Percentiles rank a stretch among this genome's conserved stretches.
Evolutionary conservation across 805 yeast genomes (phyloP).

Genomic region (Tetrapisispora phaffii): DNA sequence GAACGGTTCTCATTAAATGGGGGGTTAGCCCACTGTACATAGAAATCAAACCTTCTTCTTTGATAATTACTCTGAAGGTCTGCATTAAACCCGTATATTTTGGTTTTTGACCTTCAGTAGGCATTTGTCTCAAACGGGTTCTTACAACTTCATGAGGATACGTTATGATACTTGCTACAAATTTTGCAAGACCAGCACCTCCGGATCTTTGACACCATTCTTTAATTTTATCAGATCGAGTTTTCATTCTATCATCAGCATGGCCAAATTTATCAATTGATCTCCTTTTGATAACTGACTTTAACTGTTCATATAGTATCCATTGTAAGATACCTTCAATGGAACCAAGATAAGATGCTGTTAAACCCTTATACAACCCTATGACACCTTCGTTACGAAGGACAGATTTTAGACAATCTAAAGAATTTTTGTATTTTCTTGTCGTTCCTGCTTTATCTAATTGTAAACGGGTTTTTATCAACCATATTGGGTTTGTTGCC

Average conservation of each 20-base stretch:
- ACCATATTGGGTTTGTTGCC: slow-evolving; percentile 96
- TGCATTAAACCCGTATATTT: slow-evolving; percentile 86
- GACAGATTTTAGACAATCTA: slow-evolving; percentile 71
- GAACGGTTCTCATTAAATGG: slow-evolving; percentile 91
- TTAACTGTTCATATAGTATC: slow-evolving; percentile 96
- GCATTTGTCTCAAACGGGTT: slow-evolving; percentile 92
- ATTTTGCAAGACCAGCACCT: slow-evolving; percentile 94
- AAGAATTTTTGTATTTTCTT: slow-evolving; percentile 67
- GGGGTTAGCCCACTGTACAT: slow-evolving; percentile 98
- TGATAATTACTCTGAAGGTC: slow-evolving; percentile 73
- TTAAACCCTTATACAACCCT: slow-evolving; percentile 82
- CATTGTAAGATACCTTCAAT: slow-evolving; percentile 89
- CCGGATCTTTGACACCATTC: slow-evolving; percentile 97
- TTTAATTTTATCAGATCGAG: slow-evolving; percentile 50
- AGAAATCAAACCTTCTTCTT: slow-evolving; percentile 85
- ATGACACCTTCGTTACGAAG: slow-evolving; percentile 64
- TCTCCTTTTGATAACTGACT: slow-evolving; percentile 50
- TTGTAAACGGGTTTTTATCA: slow-evolving; percentile 88
- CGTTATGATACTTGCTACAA: slow-evolving; percentile 82
- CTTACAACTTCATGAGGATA: slow-evolving; percentile 97
- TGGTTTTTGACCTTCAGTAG: slow-evolving; percentile 64
- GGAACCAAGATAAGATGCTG: slow-evolving; percentile 91
- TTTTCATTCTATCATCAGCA: slow-evolving; percentile 26
- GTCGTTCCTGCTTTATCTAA: slow-evolving; percentile 62
- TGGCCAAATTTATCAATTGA: slow-evolving; percentile 31